Evolutionary conservation across 805 yeast genomes (phyloP), one percentile per base, ranked within the genome.

Genomic region (Nakazawaea populi): DNA sequence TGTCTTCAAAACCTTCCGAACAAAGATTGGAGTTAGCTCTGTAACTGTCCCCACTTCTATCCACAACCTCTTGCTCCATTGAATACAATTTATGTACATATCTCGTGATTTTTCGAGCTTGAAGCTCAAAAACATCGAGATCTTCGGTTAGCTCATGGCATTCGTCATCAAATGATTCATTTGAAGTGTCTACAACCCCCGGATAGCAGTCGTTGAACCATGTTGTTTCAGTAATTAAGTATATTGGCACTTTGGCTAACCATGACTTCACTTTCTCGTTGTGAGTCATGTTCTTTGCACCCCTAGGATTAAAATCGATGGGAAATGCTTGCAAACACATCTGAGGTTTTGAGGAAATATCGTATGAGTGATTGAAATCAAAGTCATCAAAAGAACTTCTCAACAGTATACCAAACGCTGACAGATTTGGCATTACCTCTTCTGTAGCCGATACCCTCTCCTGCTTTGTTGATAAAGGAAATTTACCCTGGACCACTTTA

Each of bases 181-280:
- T 48, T 27, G 69, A 60, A 27, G 72, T 64, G 3, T 73, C 72
- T 4, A 69, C 61, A 4, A 62, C 62, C 0, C 77, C 82, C 0
- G 83, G 78, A 54, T 73, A 81, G 55, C 85, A 80, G n/a, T 73
- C 74, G 46, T 61, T 67, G 29, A 58, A 57, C 74, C 72, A 73
- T 14, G 48, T 38, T 6, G 47, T 55, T 5, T 56, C 52, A 5
- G 46, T 59, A 18, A 63, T 54, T 0, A 67, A 60, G 47, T 66
- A 71, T 7, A 73, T 60, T 1, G 91, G 91, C 4, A 87, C 74
- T 31, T 72, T 70, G 4, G 68, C 67, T 36, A 87, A 75, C 94
- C 94, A 87, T 6, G 63, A 67, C 38, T 71, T 71, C 1, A 87
- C 87, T 58, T 86, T 87, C 58, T 87, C 92, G 45, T 66, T 69